Evolutionary conservation across 768 basidiomycete genomes (phyloP), one percentile per base, ranked within the genome.

Genomic region (Leccinum variicolor): DNA sequence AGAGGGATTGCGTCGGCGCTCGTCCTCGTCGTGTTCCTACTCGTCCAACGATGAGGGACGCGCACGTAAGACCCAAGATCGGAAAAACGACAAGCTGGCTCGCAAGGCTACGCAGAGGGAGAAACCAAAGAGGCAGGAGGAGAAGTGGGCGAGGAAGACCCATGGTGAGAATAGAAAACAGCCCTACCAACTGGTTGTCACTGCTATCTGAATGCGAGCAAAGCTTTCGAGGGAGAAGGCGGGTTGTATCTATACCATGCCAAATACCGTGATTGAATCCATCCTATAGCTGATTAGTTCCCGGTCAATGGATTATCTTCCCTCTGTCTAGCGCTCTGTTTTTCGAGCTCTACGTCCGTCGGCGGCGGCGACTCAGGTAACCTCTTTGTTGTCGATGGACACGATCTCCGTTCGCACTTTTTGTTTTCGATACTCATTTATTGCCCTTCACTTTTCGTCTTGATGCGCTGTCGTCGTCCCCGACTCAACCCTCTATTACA

Each of bases 131-230:
- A 31, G 4, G 11, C 29, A 11, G 29, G 29, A 11, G 57, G 65
- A 68, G 31, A 54, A 61, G 9, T 61, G 63, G 3, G 59, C 19
- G 2, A 51, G 64, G 11, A 73, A 57, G 25, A 53, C 64, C 2
- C 54, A 55, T 4, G 61, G 67, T 29, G 29, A 6, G 0, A 64
- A 69, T 0, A 1, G 62, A 53, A 17, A 25, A 17, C 10, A 43
- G 45, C 66, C 64, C 0, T 72, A 73, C 57, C 56, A 70, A 31
- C 52, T 72, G 0, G 62, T 60, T 52, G 36, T 73, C 13, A 63
- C 56, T 1, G 29, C 53, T 8, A 19, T 55, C 4, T 48, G 17
- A 48, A 17, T 36, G 34, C 15, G 15, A 15, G 15, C 6, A 17
- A 36, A 7, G 34, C n/a, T 15, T 21, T 25, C 19, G 47, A 28